phyloP scores from a whole-genome alignment of 2,329 filamentous ascomycete species.

The Colletotrichum theobromicola region DNA sequence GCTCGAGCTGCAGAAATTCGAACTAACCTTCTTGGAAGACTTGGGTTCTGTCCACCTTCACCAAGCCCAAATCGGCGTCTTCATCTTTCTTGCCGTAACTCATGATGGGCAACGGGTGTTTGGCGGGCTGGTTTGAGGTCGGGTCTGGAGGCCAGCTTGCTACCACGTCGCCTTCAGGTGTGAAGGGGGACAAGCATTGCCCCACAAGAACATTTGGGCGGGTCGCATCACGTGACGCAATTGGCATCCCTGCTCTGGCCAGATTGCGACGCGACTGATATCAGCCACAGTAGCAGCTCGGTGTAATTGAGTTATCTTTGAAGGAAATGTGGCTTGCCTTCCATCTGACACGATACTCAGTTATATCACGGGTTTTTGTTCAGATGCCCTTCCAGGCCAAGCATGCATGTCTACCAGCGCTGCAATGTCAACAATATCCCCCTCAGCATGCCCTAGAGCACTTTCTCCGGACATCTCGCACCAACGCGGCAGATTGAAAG shows the following conservation, averaged over 20 bases:
- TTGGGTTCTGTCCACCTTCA: slow-evolving; percentile 96
- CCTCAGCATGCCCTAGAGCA: no score
- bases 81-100: slow-evolving; percentile 99
- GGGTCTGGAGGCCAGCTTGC: slow-evolving; percentile 30
- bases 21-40: slow-evolving; percentile 96
- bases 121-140: slow-evolving; percentile 33
- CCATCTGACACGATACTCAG: not conserved
- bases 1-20: not conserved
- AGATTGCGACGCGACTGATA: not conserved
- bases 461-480: not conserved
- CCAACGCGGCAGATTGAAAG: not conserved
- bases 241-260: not conserved
- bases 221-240: not conserved
- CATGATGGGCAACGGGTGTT: slow-evolving; percentile 65
- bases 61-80: slow-evolving; percentile 90
- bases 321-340: not conserved
- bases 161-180: not conserved
- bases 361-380: not conserved
- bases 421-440: no score
- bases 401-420: not conserved
- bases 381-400: not conserved
- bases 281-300: not conserved
- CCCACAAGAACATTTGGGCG: not conserved
- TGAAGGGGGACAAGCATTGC: not conserved
- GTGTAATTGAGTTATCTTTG: not conserved